Evolutionary conservation across 352 stramenopile genomes (phyloP).

Genomic region (Pythium brachiatum): DNA sequence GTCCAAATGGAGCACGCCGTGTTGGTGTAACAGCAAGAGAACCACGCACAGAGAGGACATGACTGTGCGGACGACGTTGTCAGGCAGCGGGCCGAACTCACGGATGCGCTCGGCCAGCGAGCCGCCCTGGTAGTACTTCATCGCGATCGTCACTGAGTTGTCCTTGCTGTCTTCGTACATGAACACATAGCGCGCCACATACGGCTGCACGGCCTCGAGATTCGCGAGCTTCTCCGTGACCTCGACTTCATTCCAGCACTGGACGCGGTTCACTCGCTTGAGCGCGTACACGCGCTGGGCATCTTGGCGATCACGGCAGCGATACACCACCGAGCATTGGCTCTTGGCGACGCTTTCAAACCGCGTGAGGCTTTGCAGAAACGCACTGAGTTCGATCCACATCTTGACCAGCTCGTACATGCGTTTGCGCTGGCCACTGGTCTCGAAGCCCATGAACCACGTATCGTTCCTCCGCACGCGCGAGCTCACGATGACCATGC

Average conservation of each 20-base stretch:
- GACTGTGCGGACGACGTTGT: conserved; percentile 37
- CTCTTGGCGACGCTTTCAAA: conserved; percentile 49
- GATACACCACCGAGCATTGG: conserved; percentile 55
- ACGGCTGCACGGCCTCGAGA: conserved; percentile 38
- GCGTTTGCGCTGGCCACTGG: conserved; percentile 35
- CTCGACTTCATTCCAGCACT: conserved; percentile 37
- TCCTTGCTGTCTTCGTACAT: conserved; percentile 56
- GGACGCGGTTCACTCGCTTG: conserved; percentile 42
- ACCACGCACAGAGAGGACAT: conserved; percentile 45
- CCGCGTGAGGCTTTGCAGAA: conserved; percentile 45
- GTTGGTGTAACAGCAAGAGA: conserved; percentile 46
- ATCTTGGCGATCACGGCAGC: conserved; percentile 39
- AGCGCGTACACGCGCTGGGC: conserved; percentile 34
- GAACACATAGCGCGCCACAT: conserved; percentile 48
- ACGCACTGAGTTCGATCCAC: conserved; percentile 54
- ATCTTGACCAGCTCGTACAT: conserved; percentile 51
- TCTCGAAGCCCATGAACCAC: conserved; percentile 48
- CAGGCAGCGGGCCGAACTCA: conserved; percentile 28
- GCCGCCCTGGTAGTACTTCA: conserved; percentile 59
- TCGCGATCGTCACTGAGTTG: conserved; percentile 53
- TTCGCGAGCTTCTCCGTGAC: conserved; percentile 41
- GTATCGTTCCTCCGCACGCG: conserved; percentile 55
- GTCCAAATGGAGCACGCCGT: conserved; percentile 58
- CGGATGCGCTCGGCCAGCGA: conserved; percentile 49
- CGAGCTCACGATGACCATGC: conserved; percentile 49